These are phyloP conservation scores for Phanerochaete sordida DNA, from an alignment of 768 basidiomycete species.

Conservation along the genomic window DNA sequence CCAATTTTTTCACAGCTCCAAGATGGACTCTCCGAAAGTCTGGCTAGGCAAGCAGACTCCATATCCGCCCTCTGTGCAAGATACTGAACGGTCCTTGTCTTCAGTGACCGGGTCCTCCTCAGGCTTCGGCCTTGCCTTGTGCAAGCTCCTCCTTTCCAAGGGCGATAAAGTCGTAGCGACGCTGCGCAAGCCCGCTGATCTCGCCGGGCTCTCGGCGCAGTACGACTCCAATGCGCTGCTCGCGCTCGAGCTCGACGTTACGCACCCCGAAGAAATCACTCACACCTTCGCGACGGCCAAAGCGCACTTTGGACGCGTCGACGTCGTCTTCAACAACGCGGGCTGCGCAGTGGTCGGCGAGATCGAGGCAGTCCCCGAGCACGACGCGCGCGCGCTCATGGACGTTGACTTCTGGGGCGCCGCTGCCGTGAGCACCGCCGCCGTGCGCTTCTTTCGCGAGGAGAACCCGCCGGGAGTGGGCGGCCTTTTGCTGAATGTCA, in stretches of 20 bases:
- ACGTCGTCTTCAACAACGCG: conserved; percentile 47
- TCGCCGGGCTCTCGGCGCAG: conserved; percentile 19
- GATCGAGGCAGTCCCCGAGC: conserved; percentile 33
- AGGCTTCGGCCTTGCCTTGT: conserved; percentile 36
- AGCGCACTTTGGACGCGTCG: conserved; percentile 38
- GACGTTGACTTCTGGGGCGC: conserved; percentile 31
- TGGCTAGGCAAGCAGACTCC: conserved; percentile 18
- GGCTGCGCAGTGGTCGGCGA: conserved; percentile 29
- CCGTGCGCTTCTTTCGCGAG: conserved; percentile 33
- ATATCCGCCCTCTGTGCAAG: too few relatives aligned
- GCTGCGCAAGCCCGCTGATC: conserved; percentile 26
- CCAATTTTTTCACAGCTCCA: background rate
- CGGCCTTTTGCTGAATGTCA: conserved; percentile 1
- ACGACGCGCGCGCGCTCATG: conserved; percentile 32
- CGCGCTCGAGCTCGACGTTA: conserved; percentile 40
- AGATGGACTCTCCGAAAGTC: conserved; percentile 7
- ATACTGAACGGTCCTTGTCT: too few relatives aligned
- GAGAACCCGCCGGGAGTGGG: conserved; percentile 33
- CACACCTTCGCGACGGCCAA: conserved; percentile 32
- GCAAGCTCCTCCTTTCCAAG: conserved; percentile 29
- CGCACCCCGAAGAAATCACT: conserved; percentile 26
- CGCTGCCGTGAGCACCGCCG: conserved; percentile 8
- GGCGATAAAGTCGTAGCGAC: conserved; percentile 43
- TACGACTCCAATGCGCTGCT: conserved; percentile 32
- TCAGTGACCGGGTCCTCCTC: conserved; percentile 16